Evolutionary conservation across 176 grass and related monocot species (phyloP).

Genomic region (Elymus sibiricus): DNA sequence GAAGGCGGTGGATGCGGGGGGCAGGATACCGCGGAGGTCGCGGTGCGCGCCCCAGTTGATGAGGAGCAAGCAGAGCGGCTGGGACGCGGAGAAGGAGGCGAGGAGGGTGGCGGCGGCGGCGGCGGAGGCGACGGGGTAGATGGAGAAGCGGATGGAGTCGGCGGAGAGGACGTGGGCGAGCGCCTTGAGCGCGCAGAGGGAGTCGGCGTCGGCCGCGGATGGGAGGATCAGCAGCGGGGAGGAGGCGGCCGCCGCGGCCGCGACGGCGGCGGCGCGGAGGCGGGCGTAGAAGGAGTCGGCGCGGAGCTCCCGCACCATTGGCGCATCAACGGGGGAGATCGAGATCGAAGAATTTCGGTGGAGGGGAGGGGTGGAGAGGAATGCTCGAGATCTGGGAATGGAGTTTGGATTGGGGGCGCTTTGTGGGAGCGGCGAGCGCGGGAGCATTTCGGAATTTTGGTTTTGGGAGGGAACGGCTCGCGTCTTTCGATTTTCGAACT

Average conservation of each 20-base stretch:
- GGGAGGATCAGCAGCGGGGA: constrained; percentile 77
- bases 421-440: constrained; percentile 13
- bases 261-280: constrained; percentile 43
- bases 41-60: constrained; percentile 80
- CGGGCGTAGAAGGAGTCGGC: constrained; percentile 61
- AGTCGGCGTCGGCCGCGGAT: constrained; percentile 68
- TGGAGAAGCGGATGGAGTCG: constrained; percentile 24
- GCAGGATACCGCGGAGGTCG: constrained; percentile 46
- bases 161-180: constrained; percentile 63
- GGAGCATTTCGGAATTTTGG: constrained; percentile 2
- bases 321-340: constrained; percentile 22
- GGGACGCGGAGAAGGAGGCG: constrained; percentile 31
- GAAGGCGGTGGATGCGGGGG: constrained; percentile 39
- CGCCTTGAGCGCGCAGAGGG: constrained; percentile 65
- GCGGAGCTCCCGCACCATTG: constrained; percentile 60
- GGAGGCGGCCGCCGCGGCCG: constrained; percentile 5
- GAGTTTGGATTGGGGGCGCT: not conserved
- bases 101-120: constrained; percentile 27
- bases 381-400: constrained; percentile 8
- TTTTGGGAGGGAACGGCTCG: constrained; percentile 16
- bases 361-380: constrained; percentile 1
- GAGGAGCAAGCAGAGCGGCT: constrained; percentile 48
- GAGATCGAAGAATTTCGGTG: constrained; percentile 29
- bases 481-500: not conserved
- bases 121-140: constrained; percentile 61